phyloP scores from a whole-genome alignment of 2,329 filamentous ascomycete genomes.

The Colletotrichum simmondsii region DNA sequence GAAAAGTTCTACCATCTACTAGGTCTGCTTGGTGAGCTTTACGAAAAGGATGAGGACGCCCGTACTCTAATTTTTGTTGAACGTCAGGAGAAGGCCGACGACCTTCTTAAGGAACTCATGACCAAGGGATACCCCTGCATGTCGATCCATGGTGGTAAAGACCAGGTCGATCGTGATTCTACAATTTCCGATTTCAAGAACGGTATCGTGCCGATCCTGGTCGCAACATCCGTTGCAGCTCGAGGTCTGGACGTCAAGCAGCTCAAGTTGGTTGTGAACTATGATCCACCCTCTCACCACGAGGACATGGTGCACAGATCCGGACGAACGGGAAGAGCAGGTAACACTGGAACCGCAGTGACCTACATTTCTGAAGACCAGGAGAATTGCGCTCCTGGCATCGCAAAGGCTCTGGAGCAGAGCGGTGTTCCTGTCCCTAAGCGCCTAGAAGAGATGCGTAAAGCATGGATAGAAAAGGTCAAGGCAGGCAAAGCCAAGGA shows the following conservation, averaged over 20 bases:
- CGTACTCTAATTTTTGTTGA: constrained; percentile 93
- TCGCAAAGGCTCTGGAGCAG: constrained; percentile 91
- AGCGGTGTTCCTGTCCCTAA: constrained; percentile 88
- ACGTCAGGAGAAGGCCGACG: constrained; percentile 89
- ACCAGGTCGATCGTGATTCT: constrained; percentile 92
- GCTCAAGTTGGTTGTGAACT: constrained; percentile 95
- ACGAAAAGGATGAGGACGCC: constrained; percentile 88
- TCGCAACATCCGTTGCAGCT: constrained; percentile 95
- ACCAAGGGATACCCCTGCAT: constrained; percentile 90
- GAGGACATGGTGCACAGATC: constrained; percentile 97
- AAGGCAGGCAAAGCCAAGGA: constrained; percentile 93
- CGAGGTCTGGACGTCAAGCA: constrained; percentile 96
- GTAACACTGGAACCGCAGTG: constrained; percentile 93
- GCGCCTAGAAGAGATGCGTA: constrained; percentile 71
- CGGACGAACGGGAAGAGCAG: constrained; percentile 92
- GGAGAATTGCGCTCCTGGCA: constrained; percentile 88
- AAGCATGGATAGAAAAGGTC: constrained; percentile 87
- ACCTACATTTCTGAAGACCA: constrained; percentile 94
- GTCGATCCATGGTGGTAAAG: constrained; percentile 93
- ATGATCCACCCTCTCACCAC: constrained; percentile 90
- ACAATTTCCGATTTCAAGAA: constrained; percentile 95
- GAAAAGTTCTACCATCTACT: constrained; percentile 87
- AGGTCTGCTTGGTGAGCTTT: constrained; percentile 87
- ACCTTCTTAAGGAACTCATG: constrained; percentile 80
- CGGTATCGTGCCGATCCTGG: constrained; percentile 87